Percentiles rank a stretch among this genome's conserved stretches.
Conservation (phyloP, 768 basidiomycete genomes). For the Trametes cingulata region DNA sequence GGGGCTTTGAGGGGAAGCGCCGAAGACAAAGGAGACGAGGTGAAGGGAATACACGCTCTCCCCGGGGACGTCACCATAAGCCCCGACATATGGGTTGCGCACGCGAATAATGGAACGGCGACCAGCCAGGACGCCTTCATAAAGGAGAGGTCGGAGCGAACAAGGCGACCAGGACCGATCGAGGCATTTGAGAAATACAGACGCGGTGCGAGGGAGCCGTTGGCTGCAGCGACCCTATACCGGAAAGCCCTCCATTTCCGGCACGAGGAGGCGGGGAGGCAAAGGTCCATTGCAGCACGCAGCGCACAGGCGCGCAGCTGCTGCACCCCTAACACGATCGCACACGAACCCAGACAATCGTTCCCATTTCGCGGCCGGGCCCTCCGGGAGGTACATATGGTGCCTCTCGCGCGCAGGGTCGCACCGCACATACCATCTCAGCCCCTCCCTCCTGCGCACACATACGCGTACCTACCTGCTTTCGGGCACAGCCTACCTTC, state of each 20-base stretch:
- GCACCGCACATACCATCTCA: neutral
- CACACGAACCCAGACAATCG: constrained; percentile 8
- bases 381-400: constrained; percentile 18
- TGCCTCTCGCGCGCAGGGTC: constrained; percentile 1
- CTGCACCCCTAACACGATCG: constrained; percentile 21
- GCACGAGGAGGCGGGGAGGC: constrained; percentile 32
- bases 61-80: neutral
- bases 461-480: neutral
- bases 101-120: neutral
- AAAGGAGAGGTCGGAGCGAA: constrained; percentile 20
- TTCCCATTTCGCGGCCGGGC: constrained; percentile 12
- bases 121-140: constrained; percentile 14
- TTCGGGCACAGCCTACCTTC: neutral
- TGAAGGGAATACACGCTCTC: neutral
- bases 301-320: constrained; percentile 10
- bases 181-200: neutral
- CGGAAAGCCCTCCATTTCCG: constrained; percentile 23
- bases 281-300: constrained; percentile 7
- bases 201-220: constrained; percentile 6
- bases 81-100: neutral
- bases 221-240: neutral
- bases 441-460: neutral
- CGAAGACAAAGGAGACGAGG: neutral
- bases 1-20: neutral
- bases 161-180: constrained; percentile 13